These are phyloP conservation scores for Circinella minor DNA, from an alignment of 371 early-diverging fungal species.

Conservation along the genomic window DNA sequence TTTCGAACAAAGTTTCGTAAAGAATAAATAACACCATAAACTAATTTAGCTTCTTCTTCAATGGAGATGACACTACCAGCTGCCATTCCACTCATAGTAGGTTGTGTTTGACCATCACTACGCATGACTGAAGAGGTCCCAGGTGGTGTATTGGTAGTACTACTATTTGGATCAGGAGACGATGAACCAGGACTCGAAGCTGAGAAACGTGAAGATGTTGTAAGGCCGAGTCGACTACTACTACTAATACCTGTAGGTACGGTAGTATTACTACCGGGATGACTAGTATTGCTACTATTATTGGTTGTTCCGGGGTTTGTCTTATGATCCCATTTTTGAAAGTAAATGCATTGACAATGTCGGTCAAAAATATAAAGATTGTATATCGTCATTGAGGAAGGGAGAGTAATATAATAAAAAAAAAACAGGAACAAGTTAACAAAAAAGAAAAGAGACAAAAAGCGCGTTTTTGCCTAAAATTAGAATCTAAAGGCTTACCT, in stretches of 20 bases:
- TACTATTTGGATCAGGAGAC: constrained; percentile 24
- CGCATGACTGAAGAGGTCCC: constrained; percentile 27
- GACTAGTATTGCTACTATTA: constrained; percentile 35
- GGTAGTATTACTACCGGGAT: constrained; percentile 26
- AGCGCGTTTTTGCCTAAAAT: no score
- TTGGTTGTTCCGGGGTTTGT: constrained; percentile 27
- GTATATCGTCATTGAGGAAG: constrained; percentile 66
- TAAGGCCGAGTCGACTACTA: constrained; percentile 35
- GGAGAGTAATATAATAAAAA: neutral
- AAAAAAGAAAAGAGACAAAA: neutral
- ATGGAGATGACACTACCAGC: constrained; percentile 68
- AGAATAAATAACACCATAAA: constrained; percentile 91
- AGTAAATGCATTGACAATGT: constrained; percentile 89
- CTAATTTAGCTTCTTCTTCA: constrained; percentile 91
- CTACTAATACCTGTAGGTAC: constrained; percentile 18
- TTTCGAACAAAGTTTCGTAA: constrained; percentile 88
- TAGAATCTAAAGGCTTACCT: no score
- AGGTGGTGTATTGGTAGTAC: constrained; percentile 28
- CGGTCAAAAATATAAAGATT: constrained; percentile 92
- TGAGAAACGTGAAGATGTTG: constrained; percentile 39
- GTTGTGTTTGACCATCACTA: constrained; percentile 27
- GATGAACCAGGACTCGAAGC: constrained; percentile 47
- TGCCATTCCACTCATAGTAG: constrained; percentile 38
- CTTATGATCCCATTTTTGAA: constrained; percentile 72
- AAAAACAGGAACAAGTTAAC: neutral